Conservation (phyloP, 768 basidiomycete genomes). For the Mycena rosella region DNA sequence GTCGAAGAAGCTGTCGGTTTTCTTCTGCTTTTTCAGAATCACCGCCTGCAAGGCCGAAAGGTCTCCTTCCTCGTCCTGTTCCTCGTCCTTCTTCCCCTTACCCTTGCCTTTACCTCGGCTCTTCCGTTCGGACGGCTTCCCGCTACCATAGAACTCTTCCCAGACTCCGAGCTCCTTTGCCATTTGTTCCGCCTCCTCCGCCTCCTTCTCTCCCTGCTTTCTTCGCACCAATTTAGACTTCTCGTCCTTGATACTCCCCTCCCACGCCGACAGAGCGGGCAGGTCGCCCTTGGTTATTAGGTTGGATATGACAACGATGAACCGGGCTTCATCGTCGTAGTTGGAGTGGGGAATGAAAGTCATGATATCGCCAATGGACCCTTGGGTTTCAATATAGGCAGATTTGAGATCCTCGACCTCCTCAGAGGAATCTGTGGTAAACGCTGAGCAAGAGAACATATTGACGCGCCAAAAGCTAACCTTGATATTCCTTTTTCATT, state of each 20-base stretch:
- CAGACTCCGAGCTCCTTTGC: slow-evolving; percentile 93
- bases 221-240: slow-evolving; percentile 80
- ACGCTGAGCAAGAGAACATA: slow-evolving; percentile 2
- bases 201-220: slow-evolving; percentile 84
- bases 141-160: slow-evolving; percentile 92
- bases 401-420: slow-evolving; percentile 83
- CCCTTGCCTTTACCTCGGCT: slow-evolving; percentile 65
- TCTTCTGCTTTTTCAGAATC: slow-evolving; percentile 79
- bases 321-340: slow-evolving; percentile 86
- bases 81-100: slow-evolving; percentile 55
- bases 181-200: slow-evolving; percentile 83
- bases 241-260: slow-evolving; percentile 78
- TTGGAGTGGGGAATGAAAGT: slow-evolving; percentile 88
- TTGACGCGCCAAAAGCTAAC: slow-evolving; percentile 52
- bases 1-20: slow-evolving; percentile 81
- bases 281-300: slow-evolving; percentile 76
- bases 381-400: slow-evolving; percentile 79
- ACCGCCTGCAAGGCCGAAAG: slow-evolving; percentile 81
- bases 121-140: slow-evolving; percentile 73
- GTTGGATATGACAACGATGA: slow-evolving; percentile 75
- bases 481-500: slow-evolving; percentile 95
- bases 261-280: slow-evolving; percentile 71
- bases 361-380: slow-evolving; percentile 87
- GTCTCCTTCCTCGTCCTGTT: slow-evolving; percentile 67
- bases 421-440: slow-evolving; percentile 79